Evolutionary conservation across 306 rosid species (phyloP), one percentile per base, ranked within the genome.

Genomic region (Prunus padus): DNA sequence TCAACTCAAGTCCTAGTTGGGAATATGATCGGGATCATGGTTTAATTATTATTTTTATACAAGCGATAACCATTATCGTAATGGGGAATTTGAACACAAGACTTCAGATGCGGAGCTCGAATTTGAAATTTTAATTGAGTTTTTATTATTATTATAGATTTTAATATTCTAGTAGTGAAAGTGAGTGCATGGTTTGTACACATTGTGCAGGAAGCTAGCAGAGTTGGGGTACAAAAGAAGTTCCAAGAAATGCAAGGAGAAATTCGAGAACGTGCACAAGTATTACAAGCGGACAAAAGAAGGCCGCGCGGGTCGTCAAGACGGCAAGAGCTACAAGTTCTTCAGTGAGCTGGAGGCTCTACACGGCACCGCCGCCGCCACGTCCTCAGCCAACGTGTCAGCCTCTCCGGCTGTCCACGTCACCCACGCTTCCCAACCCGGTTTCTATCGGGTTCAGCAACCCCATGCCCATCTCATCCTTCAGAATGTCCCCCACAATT

Each of bases 241-340:
- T 63, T 85, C 79, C 26, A 83, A 86, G 71, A 86, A 86, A 81
- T 86, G 89, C 83, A 86, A 86, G 19, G 89, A 86, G 69, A 86
- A 86, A 65, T 86, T 86, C 19, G 89, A 86, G 40, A 83, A 86
- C 80, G 87, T 83, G 31, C 83, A 83, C 46, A 86, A 83, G 56
- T 86, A 86, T 14, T 80, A 83, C 85, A 86, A 82, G 61, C 70
- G 87, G 16, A 86, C 89, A 1, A 86, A 86, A 60, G 89, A 86
- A 80, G 81, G 85, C 45, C 81, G 89, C 15, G 87, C 85, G 0
- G 89, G 87, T 4, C 87, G 89, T 22, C 87, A 80, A 65, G 87
- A 86, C 82, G 89, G 89, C 23, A 86, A 86, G 40, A 80, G 75
- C 22, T 86, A 86, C 82, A 83, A 83, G 62, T 86, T 86, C 44